Conservation (phyloP, 225 moss, liverwort and hornwort species). For the Bryoerythrophyllum caledonicum region DNA sequence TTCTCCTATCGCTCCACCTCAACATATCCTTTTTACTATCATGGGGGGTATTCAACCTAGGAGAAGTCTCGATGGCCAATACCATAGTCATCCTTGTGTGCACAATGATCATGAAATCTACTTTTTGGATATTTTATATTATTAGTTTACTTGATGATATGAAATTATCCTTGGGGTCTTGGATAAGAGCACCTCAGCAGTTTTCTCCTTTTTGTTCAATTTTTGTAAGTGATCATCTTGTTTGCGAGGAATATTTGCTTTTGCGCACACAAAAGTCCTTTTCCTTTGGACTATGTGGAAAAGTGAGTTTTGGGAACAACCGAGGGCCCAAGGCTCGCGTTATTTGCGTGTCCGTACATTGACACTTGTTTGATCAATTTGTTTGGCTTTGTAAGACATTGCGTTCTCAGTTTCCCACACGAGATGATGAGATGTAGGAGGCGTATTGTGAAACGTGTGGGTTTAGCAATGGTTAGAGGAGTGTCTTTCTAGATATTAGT, state of each 20-base stretch:
- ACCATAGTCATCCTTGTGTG: background rate
- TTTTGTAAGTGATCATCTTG: conserved; percentile 4
- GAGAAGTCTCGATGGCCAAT: too few species aligned
- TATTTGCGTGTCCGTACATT: background rate
- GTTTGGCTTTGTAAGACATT: background rate
- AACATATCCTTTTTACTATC: background rate
- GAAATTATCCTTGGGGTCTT: background rate
- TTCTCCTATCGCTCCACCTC: conserved; percentile 39
- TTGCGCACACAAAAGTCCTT: background rate
- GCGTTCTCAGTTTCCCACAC: background rate
- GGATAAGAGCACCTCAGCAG: conserved; percentile 22
- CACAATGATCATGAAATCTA: background rate
- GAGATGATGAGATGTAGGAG: background rate
- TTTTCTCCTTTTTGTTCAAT: background rate
- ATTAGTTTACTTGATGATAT: background rate
- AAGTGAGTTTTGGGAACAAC: background rate
- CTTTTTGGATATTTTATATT: background rate
- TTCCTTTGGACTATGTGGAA: conserved; percentile 2
- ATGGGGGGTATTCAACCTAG: background rate
- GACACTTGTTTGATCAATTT: background rate
- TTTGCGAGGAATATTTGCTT: background rate
- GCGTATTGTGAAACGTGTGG: too few species aligned
- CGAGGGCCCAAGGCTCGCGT: background rate
- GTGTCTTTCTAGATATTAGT: too few species aligned
- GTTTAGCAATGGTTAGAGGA: too few species aligned